Evolutionary conservation across 2,329 filamentous ascomycete genomes (phyloP).

Genomic region (Apiospora sp.): DNA sequence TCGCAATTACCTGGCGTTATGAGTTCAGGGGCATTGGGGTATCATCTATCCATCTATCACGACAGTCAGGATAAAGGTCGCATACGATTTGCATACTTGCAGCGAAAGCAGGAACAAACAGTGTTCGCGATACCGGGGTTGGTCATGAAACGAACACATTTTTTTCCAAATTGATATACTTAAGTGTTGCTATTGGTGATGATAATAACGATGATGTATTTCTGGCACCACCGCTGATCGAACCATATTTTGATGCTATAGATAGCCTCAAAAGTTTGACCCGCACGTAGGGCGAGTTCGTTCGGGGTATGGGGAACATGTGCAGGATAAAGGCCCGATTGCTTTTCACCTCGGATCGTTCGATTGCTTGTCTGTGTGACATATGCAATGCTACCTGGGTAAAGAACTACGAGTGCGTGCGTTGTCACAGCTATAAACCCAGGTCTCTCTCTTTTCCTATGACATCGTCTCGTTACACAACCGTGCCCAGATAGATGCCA

Average conservation of each 20-base stretch:
- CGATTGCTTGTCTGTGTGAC: constrained; percentile 4
- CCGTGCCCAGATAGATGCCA: neutral
- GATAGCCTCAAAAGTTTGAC: neutral
- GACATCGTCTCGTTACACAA: neutral
- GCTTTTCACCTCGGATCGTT: neutral
- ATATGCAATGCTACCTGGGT: neutral
- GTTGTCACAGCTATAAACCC: neutral
- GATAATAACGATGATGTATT: too few species aligned
- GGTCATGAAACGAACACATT: neutral
- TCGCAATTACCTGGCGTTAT: neutral
- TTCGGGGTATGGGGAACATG: neutral
- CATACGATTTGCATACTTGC: constrained; percentile 9
- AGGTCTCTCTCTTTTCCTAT: neutral
- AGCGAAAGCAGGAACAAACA: neutral
- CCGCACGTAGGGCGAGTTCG: neutral
- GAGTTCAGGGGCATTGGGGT: neutral
- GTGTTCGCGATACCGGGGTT: neutral
- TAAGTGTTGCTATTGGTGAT: neutral
- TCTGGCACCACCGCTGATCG: neutral
- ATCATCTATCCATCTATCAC: neutral
- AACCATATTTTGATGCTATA: neutral
- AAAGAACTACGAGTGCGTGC: neutral
- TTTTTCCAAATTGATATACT: neutral
- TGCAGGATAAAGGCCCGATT: constrained; percentile 6
- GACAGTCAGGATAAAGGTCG: neutral